Evolutionary conservation across 352 stramenopile genomes (phyloP), one percentile per base, ranked within the genome.

Genomic region (Pythium sukuiense): DNA sequence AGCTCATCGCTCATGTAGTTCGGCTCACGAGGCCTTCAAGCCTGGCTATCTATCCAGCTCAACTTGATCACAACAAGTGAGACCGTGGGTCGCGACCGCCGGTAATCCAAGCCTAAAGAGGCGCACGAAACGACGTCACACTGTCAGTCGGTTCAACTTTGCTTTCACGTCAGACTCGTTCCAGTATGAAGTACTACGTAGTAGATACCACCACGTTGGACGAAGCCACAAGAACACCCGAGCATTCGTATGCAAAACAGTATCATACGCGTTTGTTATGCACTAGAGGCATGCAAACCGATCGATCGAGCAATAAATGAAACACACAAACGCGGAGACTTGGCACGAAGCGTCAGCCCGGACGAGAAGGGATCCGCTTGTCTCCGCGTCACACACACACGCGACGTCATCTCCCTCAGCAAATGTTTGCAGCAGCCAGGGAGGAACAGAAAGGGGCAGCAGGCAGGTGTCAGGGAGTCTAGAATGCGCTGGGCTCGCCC

Each of bases 61-160:
- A 43, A 43, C 16, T 43, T 24, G 41, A 13, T 49, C 45, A 11
- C n/a, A 52, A 30, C 16, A 43, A 5, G 45, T 52, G 45, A 52
- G 45, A 52, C 45, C 45, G 45, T 29, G 45, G 3, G n/a, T 29
- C 45, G 45, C 39, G 39, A 48, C 20, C 20, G 20, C 20, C 18
- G 45, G 35, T 43, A 43, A 43, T 14, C 9, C 6, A 52, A 52
- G 29, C 45, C 37, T 29, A 67, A 67, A 67, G 65, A 63, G 60
- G 46, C 65, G 54, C 66, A 26, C 39, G 61, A 73, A 73, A 69
- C 66, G 66, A 69, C 66, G 50, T 54, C 55, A 65, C 67, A 67
- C 58, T 67, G 20, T 32, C 32, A 39, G 20, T 45, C 3, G 14
- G 30, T 48, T 30, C 20, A 39, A 33, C 4, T 8, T 9, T 9